These are phyloP conservation scores for Annulohypoxylon moriforme DNA, from an alignment of 495 filamentous ascomycete species.

Conservation along the genomic window DNA sequence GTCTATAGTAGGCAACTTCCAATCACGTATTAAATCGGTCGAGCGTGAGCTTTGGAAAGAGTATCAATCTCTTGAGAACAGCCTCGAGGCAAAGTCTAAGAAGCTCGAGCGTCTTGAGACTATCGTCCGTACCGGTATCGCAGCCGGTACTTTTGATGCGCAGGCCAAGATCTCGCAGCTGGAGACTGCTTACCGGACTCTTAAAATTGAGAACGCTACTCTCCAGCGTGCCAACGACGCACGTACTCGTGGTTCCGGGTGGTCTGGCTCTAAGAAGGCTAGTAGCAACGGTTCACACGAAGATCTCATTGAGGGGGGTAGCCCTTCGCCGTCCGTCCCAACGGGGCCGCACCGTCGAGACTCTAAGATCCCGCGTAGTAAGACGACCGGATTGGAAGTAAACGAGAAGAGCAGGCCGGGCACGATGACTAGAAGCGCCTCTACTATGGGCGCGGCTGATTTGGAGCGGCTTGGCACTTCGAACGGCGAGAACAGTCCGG, in stretches of 20 bases:
- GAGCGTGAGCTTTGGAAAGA: slow-evolving; percentile 91
- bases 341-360: slow-evolving; percentile 58
- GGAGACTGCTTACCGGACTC: slow-evolving; percentile 79
- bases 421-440: slow-evolving; percentile 48
- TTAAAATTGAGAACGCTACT: slow-evolving; percentile 85
- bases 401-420: slow-evolving; percentile 45
- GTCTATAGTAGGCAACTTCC: slow-evolving; percentile 81
- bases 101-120: slow-evolving; percentile 89
- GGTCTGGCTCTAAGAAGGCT: slow-evolving; percentile 33
- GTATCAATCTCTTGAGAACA: slow-evolving; percentile 86
- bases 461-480: slow-evolving; percentile 42
- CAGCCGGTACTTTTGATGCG: slow-evolving; percentile 57
- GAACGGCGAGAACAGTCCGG: slow-evolving; percentile 33
- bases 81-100: slow-evolving; percentile 80
- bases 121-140: slow-evolving; percentile 68
- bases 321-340: slow-evolving; percentile 62
- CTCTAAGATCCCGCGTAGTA: slow-evolving; percentile 52
- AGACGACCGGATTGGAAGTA: slow-evolving; percentile 46
- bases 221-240: slow-evolving; percentile 68
- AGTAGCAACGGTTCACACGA: slow-evolving; percentile 45
- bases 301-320: slow-evolving; percentile 48
- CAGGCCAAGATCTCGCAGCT: slow-evolving; percentile 74
- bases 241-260: slow-evolving; percentile 50
- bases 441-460: slow-evolving; percentile 40
- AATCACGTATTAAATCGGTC: slow-evolving; percentile 79